These are phyloP conservation scores for Litchi chinensis DNA, from an alignment of 345 rosid genomes.

Conservation along the genomic window DNA sequence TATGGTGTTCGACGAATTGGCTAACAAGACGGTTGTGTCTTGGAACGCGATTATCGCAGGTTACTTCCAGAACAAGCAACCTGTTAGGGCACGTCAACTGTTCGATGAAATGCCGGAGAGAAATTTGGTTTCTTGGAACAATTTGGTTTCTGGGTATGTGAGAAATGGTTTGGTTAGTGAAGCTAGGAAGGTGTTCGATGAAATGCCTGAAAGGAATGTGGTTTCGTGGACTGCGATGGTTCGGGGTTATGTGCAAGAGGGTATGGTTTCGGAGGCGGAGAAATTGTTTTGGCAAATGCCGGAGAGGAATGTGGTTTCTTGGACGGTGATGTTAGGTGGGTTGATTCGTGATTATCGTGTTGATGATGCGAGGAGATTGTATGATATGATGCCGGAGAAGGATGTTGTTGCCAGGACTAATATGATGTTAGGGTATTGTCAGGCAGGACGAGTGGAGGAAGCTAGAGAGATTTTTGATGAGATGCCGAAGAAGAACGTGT, in stretches of 20 bases:
- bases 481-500: conserved; percentile 64
- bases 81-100: conserved; percentile 48
- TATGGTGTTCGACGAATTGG: conserved; percentile 57
- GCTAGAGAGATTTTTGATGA: conserved; percentile 75
- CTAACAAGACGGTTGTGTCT: conserved; percentile 40
- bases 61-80: conserved; percentile 56
- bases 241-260: conserved; percentile 65
- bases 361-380: conserved; percentile 60
- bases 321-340: conserved; percentile 88
- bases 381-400: conserved; percentile 68
- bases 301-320: conserved; percentile 70
- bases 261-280: conserved; percentile 62
- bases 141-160: conserved; percentile 63
- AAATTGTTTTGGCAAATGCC: conserved; percentile 74
- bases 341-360: conserved; percentile 56
- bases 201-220: conserved; percentile 68
- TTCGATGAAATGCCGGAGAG: conserved; percentile 74
- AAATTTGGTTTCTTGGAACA: conserved; percentile 73
- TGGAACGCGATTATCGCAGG: conserved; percentile 74
- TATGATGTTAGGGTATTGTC: conserved; percentile 75
- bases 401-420: conserved; percentile 81
- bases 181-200: conserved; percentile 59
- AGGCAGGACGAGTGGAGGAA: conserved; percentile 56
- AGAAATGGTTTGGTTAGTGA: conserved; percentile 58
- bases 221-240: conserved; percentile 81